Evolutionary conservation across 345 rosid genomes (phyloP).

Genomic region (Eucalyptus marginata): DNA sequence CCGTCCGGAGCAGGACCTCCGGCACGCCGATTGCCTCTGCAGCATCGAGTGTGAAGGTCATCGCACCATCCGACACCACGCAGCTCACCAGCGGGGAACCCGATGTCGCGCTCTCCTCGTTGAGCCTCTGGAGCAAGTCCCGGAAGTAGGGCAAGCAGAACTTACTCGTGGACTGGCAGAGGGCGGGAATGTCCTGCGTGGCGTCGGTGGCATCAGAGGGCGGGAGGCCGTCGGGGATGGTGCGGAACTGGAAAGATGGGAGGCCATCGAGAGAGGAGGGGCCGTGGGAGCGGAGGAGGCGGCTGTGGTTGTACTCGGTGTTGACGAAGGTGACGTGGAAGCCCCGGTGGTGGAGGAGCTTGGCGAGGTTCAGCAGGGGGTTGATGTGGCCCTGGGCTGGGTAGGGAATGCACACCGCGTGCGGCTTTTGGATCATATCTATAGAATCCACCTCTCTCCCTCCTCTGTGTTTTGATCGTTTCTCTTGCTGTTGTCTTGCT

Average conservation of each 20-base stretch:
- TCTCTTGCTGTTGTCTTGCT: too few relatives aligned
- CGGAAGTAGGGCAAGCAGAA: not conserved
- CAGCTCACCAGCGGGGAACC: not conserved
- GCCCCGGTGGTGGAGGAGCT: not conserved
- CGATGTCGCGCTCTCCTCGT: not conserved
- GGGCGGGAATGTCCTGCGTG: not conserved
- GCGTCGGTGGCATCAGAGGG: not conserved
- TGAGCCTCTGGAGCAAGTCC: not conserved
- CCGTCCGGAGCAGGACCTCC: not conserved
- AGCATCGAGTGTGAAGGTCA: not conserved
- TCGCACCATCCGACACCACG: not conserved
- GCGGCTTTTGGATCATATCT: not conserved
- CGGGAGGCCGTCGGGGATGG: not conserved
- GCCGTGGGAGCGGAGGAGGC: not conserved
- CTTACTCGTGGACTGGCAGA: not conserved
- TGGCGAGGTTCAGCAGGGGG: not conserved
- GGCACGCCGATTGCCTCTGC: not conserved
- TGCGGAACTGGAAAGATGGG: not conserved
- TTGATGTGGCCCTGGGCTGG: not conserved
- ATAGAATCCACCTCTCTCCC: not conserved
- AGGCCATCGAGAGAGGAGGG: not conserved
- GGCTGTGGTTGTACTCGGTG: not conserved
- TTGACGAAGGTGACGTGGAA: constrained; percentile 1
- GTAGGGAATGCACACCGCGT: not conserved
- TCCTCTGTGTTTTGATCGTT: not conserved